Percentiles rank a stretch among this genome's conserved stretches.
Evolutionary conservation across 768 basidiomycete genomes (phyloP).

Genomic region (Hortiboletus flavorubellus): DNA sequence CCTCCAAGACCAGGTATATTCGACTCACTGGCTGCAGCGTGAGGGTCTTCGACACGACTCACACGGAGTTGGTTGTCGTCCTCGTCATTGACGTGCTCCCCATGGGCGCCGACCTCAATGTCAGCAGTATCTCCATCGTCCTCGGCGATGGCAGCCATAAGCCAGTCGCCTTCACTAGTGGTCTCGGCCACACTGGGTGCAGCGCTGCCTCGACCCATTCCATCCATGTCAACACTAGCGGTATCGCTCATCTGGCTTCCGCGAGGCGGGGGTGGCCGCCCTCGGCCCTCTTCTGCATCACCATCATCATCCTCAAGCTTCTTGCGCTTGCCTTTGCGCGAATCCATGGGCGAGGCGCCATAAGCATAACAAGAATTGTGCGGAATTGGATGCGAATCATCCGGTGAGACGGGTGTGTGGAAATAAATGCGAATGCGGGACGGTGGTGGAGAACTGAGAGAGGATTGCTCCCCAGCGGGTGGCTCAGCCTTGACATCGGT

Average conservation of each 20-base stretch:
- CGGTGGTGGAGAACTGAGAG: slow-evolving; percentile 48
- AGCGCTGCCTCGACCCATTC: slow-evolving; percentile 54
- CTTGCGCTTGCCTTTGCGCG: slow-evolving; percentile 80
- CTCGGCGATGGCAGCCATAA: slow-evolving; percentile 84
- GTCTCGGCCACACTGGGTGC: slow-evolving; percentile 64
- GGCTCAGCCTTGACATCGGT: slow-evolving; percentile 32
- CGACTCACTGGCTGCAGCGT: slow-evolving; percentile 32
- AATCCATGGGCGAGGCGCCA: slow-evolving; percentile 48
- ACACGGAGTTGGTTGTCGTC: slow-evolving; percentile 44
- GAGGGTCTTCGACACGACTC: slow-evolving; percentile 39
- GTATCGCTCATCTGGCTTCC: slow-evolving; percentile 47
- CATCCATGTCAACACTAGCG: slow-evolving; percentile 54
- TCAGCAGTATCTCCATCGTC: slow-evolving; percentile 57
- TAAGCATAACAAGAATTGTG: slow-evolving; percentile 46
- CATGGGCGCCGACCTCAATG: slow-evolving; percentile 57
- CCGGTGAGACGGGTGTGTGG: slow-evolving; percentile 82
- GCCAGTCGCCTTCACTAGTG: slow-evolving; percentile 77
- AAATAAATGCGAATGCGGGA: slow-evolving; percentile 90
- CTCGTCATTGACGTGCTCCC: slow-evolving; percentile 43
- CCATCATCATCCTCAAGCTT: slow-evolving; percentile 88
- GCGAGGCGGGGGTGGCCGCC: slow-evolving; percentile 58
- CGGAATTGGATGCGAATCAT: slow-evolving; percentile 75
- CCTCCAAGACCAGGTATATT: slow-evolving; percentile 33
- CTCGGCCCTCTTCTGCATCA: slow-evolving; percentile 70
- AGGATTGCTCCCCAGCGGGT: slow-evolving; percentile 26